These are phyloP conservation scores for Lachnellula subtilissima DNA, from an alignment of 2,329 filamentous ascomycete genomes.

Conservation along the genomic window DNA sequence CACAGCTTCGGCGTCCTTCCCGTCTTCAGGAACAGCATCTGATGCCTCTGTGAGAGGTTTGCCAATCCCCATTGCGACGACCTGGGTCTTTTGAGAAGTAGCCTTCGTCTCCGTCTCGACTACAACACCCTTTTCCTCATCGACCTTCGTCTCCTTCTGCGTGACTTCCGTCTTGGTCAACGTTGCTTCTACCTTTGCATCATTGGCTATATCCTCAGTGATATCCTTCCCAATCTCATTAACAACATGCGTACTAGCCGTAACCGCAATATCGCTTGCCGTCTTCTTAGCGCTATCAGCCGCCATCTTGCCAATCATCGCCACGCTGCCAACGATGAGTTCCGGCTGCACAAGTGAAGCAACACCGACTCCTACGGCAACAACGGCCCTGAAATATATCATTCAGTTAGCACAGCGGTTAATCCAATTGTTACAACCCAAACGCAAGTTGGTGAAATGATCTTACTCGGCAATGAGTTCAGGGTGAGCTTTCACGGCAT, in stretches of 20 bases:
- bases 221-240: slow-evolving; percentile 20
- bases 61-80: neutral
- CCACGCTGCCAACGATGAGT: slow-evolving; percentile 20
- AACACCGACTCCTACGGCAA: slow-evolving; percentile 23
- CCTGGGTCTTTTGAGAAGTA: neutral
- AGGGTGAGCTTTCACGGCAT: slow-evolving; percentile 21
- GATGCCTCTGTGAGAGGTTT: neutral
- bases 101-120: slow-evolving; percentile 1
- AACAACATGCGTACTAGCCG: slow-evolving; percentile 10
- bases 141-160: neutral
- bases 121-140: slow-evolving; percentile 1
- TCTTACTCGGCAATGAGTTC: slow-evolving; percentile 25
- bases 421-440: neutral
- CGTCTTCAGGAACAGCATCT: too few species aligned
- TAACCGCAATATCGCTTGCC: slow-evolving; percentile 17
- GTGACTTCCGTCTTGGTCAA: slow-evolving; percentile 1
- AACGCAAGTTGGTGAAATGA: neutral
- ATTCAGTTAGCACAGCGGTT: too few species aligned
- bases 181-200: slow-evolving; percentile 8
- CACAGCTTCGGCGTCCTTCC: too few species aligned
- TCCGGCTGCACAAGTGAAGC: slow-evolving; percentile 24
- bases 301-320: slow-evolving; percentile 25
- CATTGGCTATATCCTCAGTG: slow-evolving; percentile 15
- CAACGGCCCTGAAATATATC: slow-evolving; percentile 13
- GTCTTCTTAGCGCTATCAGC: slow-evolving; percentile 17